Base-by-base conservation (phyloP, 1,284 basidiomycete species). In the Melanopsichium pennsylvanicum region DNA sequence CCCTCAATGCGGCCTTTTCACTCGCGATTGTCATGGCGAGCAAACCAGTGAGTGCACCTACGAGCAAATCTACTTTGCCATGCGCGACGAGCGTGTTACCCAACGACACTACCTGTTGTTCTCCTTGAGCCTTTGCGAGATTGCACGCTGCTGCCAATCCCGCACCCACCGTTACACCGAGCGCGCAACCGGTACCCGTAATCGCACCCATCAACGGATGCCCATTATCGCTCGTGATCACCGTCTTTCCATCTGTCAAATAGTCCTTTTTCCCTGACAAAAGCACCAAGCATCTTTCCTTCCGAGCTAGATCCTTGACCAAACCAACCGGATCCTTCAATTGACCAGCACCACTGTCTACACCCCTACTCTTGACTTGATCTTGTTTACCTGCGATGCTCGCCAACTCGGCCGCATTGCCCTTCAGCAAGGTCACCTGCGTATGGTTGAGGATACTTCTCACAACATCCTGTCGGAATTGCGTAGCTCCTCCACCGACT, bases 361-460 rank as follows among this genome's bases (percentile, higher is more conserved):
- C 94, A 2, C 95, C 94, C 77, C 88, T 88, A n/a, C 89, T 86
- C 66, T 85, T 82, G 4, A 92, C 91, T 87, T 89, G 58, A 15
- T 63, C 60, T 4, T 32, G 34, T 39, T 89, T 89, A 15, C 88
- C 86, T 1, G 88, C 86, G 12, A 97, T 83, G 0, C 89, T 85
- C 0, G 88, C 91, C 19, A 97, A 88, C 82, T 97, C 95, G 18
- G 88, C 93, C 0, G 92, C 90, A 78, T 97, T 97, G 5, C 94
- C 95, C 82, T 97, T 97, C 83, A 97, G 93, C 16, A 96, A 89
- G 16, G 89, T 90, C 15, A 90, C 88, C 80, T 97, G 93, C 86
- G 90, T 95, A 39, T 85, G 83, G 63, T 90, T 86, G n/a, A 97
- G 83, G 12, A 97, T 85, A 50, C 88, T 90, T 87, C 79, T 75